phyloP scores from a whole-genome alignment of 257 asterid genomes.

The Fraxinus excelsior region DNA sequence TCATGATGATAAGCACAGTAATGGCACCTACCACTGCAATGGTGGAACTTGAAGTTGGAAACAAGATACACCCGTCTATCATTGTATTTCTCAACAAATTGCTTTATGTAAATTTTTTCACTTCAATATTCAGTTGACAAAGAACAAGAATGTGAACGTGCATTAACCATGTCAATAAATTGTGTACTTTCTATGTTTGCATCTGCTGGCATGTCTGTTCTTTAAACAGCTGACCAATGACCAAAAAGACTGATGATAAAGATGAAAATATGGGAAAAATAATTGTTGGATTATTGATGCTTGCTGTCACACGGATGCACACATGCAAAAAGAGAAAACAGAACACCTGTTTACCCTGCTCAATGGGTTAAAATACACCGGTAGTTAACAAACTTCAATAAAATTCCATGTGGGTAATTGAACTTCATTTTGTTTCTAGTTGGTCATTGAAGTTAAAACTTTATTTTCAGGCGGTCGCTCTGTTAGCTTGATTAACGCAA shows the following conservation, averaged over 20 bases:
- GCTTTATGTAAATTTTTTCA: slow-evolving; percentile 56
- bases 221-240: background rate
- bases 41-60: slow-evolving; percentile 58
- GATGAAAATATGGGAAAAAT: background rate
- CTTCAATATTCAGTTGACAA: slow-evolving; percentile 43
- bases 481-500: no score
- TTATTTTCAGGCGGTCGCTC: background rate
- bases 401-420: background rate
- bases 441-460: no score
- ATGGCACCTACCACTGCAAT: slow-evolving; percentile 70
- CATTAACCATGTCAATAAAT: slow-evolving; percentile 40
- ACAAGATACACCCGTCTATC: slow-evolving; percentile 1
- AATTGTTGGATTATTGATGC: background rate
- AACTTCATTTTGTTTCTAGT: background rate
- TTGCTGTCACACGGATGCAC: background rate
- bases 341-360: no score
- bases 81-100: slow-evolving; percentile 37
- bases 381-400: no score
- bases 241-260: background rate
- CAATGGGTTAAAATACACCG: background rate
- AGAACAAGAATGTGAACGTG: slow-evolving; percentile 48
- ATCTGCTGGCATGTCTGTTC: background rate
- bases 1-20: slow-evolving; percentile 44
- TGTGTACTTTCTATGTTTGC: slow-evolving; percentile 16
- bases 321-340: background rate